phyloP scores from a whole-genome alignment of 345 rosid genomes.

The Orychophragmus violaceus region DNA sequence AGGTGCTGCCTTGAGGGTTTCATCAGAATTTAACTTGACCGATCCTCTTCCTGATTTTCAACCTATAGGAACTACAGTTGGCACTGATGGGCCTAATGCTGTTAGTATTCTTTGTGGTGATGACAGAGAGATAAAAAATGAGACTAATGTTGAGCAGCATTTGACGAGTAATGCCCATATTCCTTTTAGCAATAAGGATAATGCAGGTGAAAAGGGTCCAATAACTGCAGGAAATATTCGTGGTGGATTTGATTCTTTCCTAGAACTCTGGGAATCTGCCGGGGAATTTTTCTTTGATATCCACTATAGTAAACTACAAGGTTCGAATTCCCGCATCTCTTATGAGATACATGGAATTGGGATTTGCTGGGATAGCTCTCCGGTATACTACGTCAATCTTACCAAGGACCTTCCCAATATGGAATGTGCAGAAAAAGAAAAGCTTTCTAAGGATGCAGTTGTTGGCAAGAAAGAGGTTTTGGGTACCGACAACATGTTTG shows the following conservation, averaged over 20 bases:
- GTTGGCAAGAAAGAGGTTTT: conserved; percentile 29
- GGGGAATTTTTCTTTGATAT: conserved; percentile 76
- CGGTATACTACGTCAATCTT: conserved; percentile 74
- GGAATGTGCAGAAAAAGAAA: conserved; percentile 37
- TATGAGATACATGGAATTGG: conserved; percentile 90
- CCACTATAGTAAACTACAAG: conserved; percentile 61
- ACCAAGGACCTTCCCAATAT: conserved; percentile 61
- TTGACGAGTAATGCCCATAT: conserved; percentile 20
- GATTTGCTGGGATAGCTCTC: conserved; percentile 83
- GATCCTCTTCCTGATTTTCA: conserved; percentile 24
- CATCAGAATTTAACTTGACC: conserved; percentile 33
- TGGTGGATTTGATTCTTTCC: conserved; percentile 86
- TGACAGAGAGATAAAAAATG: conserved; percentile 4
- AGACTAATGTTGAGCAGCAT: conserved; percentile 14
- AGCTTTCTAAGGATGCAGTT: conserved; percentile 27
- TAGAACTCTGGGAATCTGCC: conserved; percentile 67
- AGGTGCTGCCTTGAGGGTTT: conserved; percentile 34
- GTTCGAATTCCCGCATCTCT: conserved; percentile 36
- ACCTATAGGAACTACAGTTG: conserved; percentile 26
- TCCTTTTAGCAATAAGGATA: conserved; percentile 31
- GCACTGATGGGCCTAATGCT: conserved; percentile 12
- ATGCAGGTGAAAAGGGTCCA: conserved; percentile 59
- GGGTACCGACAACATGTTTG: conserved; percentile 37
- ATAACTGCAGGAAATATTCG: conserved; percentile 47
- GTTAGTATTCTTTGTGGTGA: conserved; percentile 5